These are phyloP conservation scores for Pythium insidiosum DNA, from an alignment of 352 stramenopile genomes.

Conservation along the genomic window DNA sequence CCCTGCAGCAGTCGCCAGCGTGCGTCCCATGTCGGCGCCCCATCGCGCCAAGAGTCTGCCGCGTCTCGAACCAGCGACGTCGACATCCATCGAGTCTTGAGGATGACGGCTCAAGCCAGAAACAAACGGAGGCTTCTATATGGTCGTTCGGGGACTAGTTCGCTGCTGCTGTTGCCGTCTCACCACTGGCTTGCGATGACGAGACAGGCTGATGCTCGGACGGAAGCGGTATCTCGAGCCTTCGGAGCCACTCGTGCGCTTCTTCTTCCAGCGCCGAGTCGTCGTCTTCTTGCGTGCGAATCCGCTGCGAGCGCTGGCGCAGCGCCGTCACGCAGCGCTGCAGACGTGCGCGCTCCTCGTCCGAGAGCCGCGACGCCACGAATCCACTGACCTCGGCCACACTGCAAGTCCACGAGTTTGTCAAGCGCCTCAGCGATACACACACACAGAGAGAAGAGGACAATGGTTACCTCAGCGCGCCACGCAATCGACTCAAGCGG, in stretches of 20 bases:
- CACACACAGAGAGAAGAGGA: no score
- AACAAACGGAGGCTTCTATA: no score
- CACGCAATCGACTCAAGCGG: constrained; percentile 37
- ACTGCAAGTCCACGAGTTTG: constrained; percentile 2
- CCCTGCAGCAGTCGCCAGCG: constrained; percentile 1
- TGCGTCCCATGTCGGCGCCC: constrained; percentile 41
- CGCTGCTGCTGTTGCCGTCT: no score
- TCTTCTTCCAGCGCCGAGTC: constrained; percentile 1
- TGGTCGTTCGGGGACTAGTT: no score
- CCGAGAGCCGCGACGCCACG: neutral
- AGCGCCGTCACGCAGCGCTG: constrained; percentile 3
- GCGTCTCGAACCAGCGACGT: constrained; percentile 28
- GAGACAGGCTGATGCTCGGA: no score
- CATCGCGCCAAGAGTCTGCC: constrained; percentile 41
- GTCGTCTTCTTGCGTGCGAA: neutral
- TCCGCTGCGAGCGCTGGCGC: constrained; percentile 2
- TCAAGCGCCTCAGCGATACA: no score
- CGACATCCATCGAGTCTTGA: no score
- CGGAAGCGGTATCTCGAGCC: constrained; percentile 13
- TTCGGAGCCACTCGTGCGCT: constrained; percentile 11
- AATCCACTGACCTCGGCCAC: constrained; percentile 18
- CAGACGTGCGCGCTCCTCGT: neutral
- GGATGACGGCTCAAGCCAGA: no score
- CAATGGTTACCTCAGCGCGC: constrained; percentile 40
- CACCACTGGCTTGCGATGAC: no score